Evolutionary conservation across 2,329 filamentous ascomycete genomes (phyloP).

Genomic region (Alternaria tenuissima): DNA sequence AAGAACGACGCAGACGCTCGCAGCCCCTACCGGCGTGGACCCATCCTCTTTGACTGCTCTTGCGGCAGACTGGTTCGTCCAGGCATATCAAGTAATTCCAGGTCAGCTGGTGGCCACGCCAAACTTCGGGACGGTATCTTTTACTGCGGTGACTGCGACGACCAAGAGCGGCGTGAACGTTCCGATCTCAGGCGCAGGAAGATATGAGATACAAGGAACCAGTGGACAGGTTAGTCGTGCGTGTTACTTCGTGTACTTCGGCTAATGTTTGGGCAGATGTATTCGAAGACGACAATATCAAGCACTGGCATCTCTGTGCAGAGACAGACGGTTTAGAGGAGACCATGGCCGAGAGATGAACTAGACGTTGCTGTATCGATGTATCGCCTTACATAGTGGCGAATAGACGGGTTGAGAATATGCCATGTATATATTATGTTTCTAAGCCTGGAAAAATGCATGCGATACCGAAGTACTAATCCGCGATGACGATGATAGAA

Average conservation of each 20-base stretch:
- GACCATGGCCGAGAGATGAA: neutral
- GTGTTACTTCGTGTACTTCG: neutral
- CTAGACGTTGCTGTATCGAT: neutral
- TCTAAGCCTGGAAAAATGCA: neutral
- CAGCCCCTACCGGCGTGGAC: conserved; percentile 23
- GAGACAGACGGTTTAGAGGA: conserved; percentile 11
- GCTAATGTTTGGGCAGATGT: conserved; percentile 25
- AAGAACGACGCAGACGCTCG: conserved; percentile 24
- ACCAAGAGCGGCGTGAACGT: conserved; percentile 28
- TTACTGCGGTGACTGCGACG: conserved; percentile 30
- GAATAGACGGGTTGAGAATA: neutral
- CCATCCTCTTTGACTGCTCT: conserved; percentile 25
- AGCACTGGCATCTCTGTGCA: conserved; percentile 21
- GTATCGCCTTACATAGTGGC: neutral
- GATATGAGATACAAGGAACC: conserved; percentile 37
- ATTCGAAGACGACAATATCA: conserved; percentile 33
- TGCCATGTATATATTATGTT: neutral
- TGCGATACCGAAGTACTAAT: neutral
- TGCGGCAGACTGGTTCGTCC: conserved; percentile 36
- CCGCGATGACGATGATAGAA: neutral
- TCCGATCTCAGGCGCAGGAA: conserved; percentile 27
- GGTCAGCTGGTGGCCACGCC: conserved; percentile 34
- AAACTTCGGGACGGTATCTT: conserved; percentile 29
- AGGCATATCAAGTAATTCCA: conserved; percentile 32
- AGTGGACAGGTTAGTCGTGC: conserved; percentile 28